These are phyloP conservation scores for Arthrinium phaeospermum DNA, from an alignment of 2,329 filamentous ascomycete species.

Conservation along the genomic window DNA sequence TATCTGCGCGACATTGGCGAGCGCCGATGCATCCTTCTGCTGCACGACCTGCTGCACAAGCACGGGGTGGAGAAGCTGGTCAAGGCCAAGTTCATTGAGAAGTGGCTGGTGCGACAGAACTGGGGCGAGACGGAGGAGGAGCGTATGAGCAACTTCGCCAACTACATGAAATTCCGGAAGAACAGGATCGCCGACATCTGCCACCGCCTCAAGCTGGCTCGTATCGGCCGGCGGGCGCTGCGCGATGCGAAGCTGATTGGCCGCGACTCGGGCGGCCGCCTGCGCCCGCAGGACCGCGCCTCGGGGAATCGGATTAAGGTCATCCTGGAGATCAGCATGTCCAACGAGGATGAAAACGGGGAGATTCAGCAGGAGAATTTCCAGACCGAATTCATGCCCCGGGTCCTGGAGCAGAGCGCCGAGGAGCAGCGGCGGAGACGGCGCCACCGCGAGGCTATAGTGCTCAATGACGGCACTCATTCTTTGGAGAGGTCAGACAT, in stretches of 20 bases:
- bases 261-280: constrained; percentile 34
- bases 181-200: constrained; percentile 62
- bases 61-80: constrained; percentile 63
- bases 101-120: constrained; percentile 76
- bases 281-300: constrained; percentile 29
- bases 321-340: constrained; percentile 42
- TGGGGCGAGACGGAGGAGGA: constrained; percentile 66
- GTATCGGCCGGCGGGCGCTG: constrained; percentile 57
- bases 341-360: constrained; percentile 36
- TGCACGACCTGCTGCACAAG: constrained; percentile 63
- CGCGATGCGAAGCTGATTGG: constrained; percentile 55
- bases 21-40: constrained; percentile 63
- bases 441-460: constrained; percentile 85
- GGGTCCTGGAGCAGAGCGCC: constrained; percentile 57
- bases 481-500: constrained; percentile 79
- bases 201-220: constrained; percentile 53
- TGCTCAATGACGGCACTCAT: constrained; percentile 83
- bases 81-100: constrained; percentile 69
- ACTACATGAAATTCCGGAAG: constrained; percentile 54
- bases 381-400: constrained; percentile 41
- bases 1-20: constrained; percentile 66
- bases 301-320: constrained; percentile 40
- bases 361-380: constrained; percentile 37
- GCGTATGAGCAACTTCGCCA: constrained; percentile 57
- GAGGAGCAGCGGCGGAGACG: constrained; percentile 77